Conservation (phyloP, 2,329 filamentous ascomycete genomes). For the Trichoderma lentiforme region DNA sequence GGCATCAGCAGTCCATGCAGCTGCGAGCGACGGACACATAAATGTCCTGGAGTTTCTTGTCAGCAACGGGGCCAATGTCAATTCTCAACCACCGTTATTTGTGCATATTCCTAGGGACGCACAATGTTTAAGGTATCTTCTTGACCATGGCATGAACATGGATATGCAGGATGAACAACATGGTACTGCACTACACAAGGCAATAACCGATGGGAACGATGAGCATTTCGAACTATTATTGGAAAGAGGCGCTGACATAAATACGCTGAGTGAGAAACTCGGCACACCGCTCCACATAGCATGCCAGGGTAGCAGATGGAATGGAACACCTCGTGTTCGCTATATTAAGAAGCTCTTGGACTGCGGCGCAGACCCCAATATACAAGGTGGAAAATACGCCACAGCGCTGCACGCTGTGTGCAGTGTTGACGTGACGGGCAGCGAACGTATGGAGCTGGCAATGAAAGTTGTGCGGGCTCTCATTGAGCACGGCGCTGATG, state of each 20-base stretch:
- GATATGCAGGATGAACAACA: neutral
- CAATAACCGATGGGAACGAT: fast-evolving
- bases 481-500: neutral
- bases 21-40: neutral
- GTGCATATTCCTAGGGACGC: fast-evolving
- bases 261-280: neutral
- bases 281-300: neutral
- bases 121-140: neutral
- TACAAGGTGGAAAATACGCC: neutral
- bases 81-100: neutral
- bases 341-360: too few species aligned
- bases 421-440: too few species aligned
- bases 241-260: neutral
- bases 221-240: neutral
- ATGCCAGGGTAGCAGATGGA: too few species aligned
- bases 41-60: neutral
- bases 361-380: neutral
- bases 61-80: neutral
- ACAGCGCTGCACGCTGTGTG: neutral
- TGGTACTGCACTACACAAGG: neutral
- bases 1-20: neutral
- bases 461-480: neutral
- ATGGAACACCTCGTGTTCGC: too few species aligned
- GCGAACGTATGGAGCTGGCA: too few species aligned
- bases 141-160: neutral